These are phyloP conservation scores for Lachancea fermentati DNA, from an alignment of 805 yeast genomes.

Conservation along the genomic window DNA sequence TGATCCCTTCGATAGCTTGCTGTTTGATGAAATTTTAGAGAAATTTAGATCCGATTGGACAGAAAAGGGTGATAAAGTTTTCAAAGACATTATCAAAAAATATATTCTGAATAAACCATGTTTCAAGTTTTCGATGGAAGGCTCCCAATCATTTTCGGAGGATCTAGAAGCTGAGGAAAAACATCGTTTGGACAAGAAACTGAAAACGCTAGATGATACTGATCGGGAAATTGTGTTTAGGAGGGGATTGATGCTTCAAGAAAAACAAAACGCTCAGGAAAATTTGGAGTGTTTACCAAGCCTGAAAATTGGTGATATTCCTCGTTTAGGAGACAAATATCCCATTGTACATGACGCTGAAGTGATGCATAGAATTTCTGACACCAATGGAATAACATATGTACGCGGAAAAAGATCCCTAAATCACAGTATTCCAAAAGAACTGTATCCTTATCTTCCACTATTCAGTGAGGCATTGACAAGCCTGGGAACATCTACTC, in stretches of 20 bases:
- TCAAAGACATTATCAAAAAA: constrained; percentile 52
- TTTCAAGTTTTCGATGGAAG: constrained; percentile 73
- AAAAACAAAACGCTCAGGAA: constrained; percentile 61
- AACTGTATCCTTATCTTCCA: constrained; percentile 64
- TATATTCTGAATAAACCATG: constrained; percentile 49
- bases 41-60: constrained; percentile 59
- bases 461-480: constrained; percentile 75
- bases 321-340: constrained; percentile 43
- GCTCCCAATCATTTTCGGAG: constrained; percentile 51
- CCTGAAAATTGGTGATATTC: constrained; percentile 66
- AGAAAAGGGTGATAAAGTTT: constrained; percentile 47
- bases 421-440: constrained; percentile 47
- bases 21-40: constrained; percentile 54
- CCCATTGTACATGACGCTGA: constrained; percentile 34
- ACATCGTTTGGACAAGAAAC: constrained; percentile 40
- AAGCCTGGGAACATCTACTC: constrained; percentile 72
- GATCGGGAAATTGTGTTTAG: constrained; percentile 55
- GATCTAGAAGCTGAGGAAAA: constrained; percentile 52
- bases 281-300: constrained; percentile 80
- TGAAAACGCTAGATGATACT: constrained; percentile 41
- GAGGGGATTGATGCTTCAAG: constrained; percentile 54
- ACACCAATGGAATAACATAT: constrained; percentile 79
- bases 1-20: constrained; percentile 67
- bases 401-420: constrained; percentile 62
- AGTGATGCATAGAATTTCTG: constrained; percentile 47